Conservation (phyloP, 2,329 filamentous ascomycete species). For the Ophiostoma novo-ulmi region DNA sequence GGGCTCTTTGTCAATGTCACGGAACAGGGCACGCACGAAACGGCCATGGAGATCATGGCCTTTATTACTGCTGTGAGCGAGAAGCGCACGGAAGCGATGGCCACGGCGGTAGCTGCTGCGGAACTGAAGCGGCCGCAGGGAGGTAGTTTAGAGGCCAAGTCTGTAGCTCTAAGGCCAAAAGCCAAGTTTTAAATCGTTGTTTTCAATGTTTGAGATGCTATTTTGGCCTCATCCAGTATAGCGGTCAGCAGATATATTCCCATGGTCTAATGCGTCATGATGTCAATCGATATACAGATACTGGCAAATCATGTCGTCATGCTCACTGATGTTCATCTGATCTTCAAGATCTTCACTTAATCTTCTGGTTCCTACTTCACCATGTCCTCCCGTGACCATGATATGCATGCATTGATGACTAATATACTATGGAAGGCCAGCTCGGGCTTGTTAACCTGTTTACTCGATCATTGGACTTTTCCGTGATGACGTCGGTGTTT, state of each 20-base stretch:
- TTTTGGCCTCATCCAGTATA: background rate
- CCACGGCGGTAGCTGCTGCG: constrained; percentile 22
- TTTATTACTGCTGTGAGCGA: constrained; percentile 28
- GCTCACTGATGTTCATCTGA: background rate
- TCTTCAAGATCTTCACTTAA: too few relatives aligned
- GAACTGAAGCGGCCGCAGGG: background rate
- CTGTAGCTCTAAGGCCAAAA: background rate
- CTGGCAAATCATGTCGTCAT: background rate
- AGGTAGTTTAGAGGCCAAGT: background rate
- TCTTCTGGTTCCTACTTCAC: background rate
- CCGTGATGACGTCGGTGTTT: background rate
- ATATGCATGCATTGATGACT: background rate
- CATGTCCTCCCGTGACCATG: background rate
- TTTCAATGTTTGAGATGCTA: background rate
- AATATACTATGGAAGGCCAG: background rate
- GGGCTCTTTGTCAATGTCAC: constrained; percentile 31
- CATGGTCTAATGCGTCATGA: background rate
- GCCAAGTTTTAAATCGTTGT: background rate
- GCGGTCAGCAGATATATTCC: background rate
- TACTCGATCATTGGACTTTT: background rate
- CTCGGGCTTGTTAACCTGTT: background rate
- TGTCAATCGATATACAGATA: background rate
- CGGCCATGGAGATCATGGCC: constrained; percentile 32
- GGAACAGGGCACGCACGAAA: constrained; percentile 28
- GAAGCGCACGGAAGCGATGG: constrained; percentile 27